Evolutionary conservation across 108 stramenopile genomes (phyloP).

Genomic region (Asterionellopsis glacialis): DNA sequence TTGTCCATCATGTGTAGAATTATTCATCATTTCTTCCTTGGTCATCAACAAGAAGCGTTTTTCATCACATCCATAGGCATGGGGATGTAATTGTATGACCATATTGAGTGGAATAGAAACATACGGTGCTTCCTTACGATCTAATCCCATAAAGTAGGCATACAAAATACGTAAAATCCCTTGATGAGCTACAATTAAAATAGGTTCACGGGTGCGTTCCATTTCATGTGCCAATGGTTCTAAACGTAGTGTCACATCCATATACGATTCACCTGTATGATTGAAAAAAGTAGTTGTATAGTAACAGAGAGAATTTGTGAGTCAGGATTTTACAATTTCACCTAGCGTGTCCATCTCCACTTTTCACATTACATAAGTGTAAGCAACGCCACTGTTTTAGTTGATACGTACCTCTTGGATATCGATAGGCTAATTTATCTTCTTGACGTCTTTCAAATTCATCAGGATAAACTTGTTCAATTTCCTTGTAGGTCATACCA

Average conservation of each 20-base stretch:
- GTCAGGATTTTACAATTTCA: too few species aligned
- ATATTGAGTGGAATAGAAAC: slow-evolving; percentile 96
- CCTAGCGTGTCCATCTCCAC: too few species aligned
- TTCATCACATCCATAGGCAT: slow-evolving; percentile 95
- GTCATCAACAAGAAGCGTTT: slow-evolving; percentile 85
- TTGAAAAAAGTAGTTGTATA: too few species aligned
- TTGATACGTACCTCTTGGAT: slow-evolving; percentile 58
- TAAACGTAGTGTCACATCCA: slow-evolving; percentile 96
- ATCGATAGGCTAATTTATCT: slow-evolving; percentile 93
- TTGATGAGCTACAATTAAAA: slow-evolving; percentile 95
- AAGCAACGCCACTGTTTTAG: too few species aligned
- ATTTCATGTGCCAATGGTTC: slow-evolving; percentile 97
- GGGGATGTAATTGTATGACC: slow-evolving; percentile 93
- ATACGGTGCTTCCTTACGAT: slow-evolving; percentile 94
- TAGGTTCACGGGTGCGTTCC: slow-evolving; percentile 95
- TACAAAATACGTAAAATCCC: slow-evolving; percentile 96
- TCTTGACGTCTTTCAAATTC: slow-evolving; percentile 89
- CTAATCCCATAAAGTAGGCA: slow-evolving; percentile 97
- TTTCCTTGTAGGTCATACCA: slow-evolving; percentile 95
- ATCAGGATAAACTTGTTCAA: slow-evolving; percentile 90
- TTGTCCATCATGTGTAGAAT: slow-evolving; percentile 58
- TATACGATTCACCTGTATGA: slow-evolving; percentile 96
- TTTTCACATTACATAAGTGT: too few species aligned
- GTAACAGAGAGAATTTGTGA: too few species aligned
- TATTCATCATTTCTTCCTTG: slow-evolving; percentile 81